A percentile compares a stretch with the other conserved stretches of the same genome.
phyloP scores from a whole-genome alignment of 192 early-diverging fungal genomes.

The Dissophora globulifera region DNA sequence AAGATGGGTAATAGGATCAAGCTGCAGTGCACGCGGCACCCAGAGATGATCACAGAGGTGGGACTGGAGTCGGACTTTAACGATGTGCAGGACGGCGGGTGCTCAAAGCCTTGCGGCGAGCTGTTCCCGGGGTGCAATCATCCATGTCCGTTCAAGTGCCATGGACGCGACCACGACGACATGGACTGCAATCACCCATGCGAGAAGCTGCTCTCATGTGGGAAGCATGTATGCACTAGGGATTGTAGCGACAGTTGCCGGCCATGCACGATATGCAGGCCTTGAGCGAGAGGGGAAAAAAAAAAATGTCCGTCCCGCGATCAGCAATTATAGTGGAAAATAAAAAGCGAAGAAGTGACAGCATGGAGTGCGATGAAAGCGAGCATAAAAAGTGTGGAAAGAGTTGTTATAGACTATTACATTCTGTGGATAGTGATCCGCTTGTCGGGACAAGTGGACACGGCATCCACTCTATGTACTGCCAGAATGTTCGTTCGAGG shows the following conservation, averaged over 20 bases:
- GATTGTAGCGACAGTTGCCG: constrained; percentile 27
- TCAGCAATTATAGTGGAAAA: too few species aligned
- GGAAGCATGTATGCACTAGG: constrained; percentile 20
- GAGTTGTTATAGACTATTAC: too few species aligned
- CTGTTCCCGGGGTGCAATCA: constrained; percentile 47
- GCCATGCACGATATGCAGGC: constrained; percentile 9
- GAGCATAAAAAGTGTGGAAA: too few species aligned
- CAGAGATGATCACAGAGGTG: constrained; percentile 40
- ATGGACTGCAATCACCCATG: constrained; percentile 33
- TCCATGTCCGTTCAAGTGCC: constrained; percentile 39
- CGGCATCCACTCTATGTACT: too few species aligned
- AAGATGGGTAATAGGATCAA: constrained; percentile 56
- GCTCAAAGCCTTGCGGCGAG: constrained; percentile 49
- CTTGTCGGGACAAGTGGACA: too few species aligned
- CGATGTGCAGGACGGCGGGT: constrained; percentile 59
- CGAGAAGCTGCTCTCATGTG: constrained; percentile 16
- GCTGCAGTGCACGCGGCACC: constrained; percentile 54
- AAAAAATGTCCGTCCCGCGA: background rate
- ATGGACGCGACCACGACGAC: constrained; percentile 15
- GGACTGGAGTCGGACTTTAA: constrained; percentile 59
- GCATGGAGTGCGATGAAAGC: too few species aligned
- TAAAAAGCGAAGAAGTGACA: too few species aligned
- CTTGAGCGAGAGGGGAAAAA: background rate
- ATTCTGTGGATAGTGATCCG: too few species aligned
- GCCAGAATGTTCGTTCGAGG: too few species aligned